Evolutionary conservation across 2,329 filamentous ascomycete species (phyloP).

Genomic region (Xylariaceae sp.): DNA sequence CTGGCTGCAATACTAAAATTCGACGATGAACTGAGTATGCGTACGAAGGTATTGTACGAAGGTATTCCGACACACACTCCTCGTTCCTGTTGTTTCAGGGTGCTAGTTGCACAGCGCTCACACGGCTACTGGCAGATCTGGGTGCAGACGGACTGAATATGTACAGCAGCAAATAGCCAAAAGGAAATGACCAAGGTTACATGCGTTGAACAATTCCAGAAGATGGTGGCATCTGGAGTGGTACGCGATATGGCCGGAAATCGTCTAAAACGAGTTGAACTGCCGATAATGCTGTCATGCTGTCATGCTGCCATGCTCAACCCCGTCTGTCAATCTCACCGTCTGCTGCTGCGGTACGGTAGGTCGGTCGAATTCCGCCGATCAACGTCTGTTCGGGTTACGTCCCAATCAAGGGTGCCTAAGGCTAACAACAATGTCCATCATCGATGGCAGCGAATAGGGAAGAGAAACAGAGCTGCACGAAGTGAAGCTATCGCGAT

Average conservation of each 20-base stretch:
- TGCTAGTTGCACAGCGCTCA: conserved; percentile 20
- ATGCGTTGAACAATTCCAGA: conserved; percentile 17
- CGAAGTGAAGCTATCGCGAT: conserved; percentile 22
- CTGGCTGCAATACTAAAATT: background rate
- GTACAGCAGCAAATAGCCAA: conserved; percentile 21
- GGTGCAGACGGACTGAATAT: conserved; percentile 17
- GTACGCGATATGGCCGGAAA: conserved; percentile 1
- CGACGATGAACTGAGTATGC: background rate
- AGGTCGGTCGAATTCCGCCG: conserved; percentile 11
- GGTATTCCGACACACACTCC: conserved; percentile 6
- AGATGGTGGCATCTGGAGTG: conserved; percentile 19
- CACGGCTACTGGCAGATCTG: conserved; percentile 18
- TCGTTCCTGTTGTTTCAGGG: conserved; percentile 13
- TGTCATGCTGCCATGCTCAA: too few species aligned
- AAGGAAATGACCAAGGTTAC: conserved; percentile 16
- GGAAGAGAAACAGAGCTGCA: background rate
- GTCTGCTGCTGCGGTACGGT: conserved; percentile 15
- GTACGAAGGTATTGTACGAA: background rate
- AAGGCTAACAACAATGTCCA: conserved; percentile 3
- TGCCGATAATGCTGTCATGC: conserved; percentile 25
- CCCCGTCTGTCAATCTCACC: conserved; percentile 19
- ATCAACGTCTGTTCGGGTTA: conserved; percentile 8
- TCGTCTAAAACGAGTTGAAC: conserved; percentile 9
- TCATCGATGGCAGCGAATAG: background rate
- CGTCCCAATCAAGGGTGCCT: conserved; percentile 4